Evolutionary conservation across 2,329 filamentous ascomycete genomes (phyloP).

Genomic region (Alternaria rosae): DNA sequence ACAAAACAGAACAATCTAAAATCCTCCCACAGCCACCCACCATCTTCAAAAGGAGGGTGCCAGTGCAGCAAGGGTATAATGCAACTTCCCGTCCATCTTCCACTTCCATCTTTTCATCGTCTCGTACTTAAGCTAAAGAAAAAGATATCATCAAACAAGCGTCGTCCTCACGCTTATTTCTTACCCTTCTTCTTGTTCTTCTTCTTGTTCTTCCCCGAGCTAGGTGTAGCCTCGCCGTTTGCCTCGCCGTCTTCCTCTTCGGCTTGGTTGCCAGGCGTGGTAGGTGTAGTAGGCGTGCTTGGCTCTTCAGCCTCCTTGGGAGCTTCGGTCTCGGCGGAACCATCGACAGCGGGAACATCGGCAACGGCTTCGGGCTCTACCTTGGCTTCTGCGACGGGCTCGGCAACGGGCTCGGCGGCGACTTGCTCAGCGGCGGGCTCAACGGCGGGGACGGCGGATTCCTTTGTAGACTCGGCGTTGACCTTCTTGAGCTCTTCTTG

Average conservation of each 20-base stretch:
- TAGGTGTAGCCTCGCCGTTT: slow-evolving; percentile 8
- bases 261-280: slow-evolving; percentile 1
- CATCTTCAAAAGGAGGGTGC: not conserved
- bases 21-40: slow-evolving; percentile 8
- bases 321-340: not conserved
- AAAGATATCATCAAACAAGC: not conserved
- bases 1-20: slow-evolving; percentile 4
- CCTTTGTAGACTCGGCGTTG: slow-evolving; percentile 29
- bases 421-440: slow-evolving; percentile 9
- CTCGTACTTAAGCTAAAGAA: not conserved
- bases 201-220: slow-evolving; percentile 19
- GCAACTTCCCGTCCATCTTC: slow-evolving; percentile 8
- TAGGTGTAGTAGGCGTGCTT: slow-evolving; percentile 9
- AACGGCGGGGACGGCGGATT: slow-evolving; percentile 13
- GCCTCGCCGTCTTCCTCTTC: slow-evolving; percentile 6
- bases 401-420: slow-evolving; percentile 4
- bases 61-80: slow-evolving; percentile 15
- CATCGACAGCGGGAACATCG: not conserved
- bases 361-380: not conserved
- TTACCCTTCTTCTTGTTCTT: slow-evolving; percentile 28
- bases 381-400: not conserved
- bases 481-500: slow-evolving; percentile 26
- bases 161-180: slow-evolving; percentile 15
- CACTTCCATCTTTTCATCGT: not conserved
- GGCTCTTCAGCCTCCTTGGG: slow-evolving; percentile 3